phyloP scores from a whole-genome alignment of 305 asterid species.

The Rubia occidens region DNA sequence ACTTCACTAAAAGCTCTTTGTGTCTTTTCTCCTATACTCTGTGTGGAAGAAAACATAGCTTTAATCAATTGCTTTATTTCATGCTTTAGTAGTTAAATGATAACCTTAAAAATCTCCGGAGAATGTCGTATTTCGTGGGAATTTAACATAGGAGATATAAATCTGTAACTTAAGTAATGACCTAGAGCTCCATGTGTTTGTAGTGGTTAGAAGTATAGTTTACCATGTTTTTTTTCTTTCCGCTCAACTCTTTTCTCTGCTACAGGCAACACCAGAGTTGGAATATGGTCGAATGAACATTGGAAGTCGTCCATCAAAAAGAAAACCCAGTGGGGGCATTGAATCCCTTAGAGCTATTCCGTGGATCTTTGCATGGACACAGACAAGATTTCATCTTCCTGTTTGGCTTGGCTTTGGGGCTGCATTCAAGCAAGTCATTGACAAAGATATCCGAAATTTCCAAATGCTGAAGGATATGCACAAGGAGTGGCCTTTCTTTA shows the following conservation, averaged over 20 bases:
- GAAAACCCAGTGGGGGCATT: slow-evolving; percentile 90
- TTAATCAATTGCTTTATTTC: not conserved
- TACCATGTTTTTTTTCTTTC: not conserved
- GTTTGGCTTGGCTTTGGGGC: slow-evolving; percentile 95
- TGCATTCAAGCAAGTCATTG: slow-evolving; percentile 49
- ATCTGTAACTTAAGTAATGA: not conserved
- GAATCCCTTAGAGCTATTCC: slow-evolving; percentile 95
- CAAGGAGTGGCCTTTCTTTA: slow-evolving; percentile 84
- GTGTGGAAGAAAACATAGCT: not conserved
- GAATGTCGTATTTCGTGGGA: not conserved
- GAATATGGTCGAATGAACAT: slow-evolving; percentile 96
- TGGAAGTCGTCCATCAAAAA: slow-evolving; percentile 85
- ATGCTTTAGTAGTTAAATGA: not conserved
- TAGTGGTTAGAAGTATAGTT: not conserved
- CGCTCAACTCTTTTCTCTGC: not conserved
- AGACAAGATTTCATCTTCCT: slow-evolving; percentile 88
- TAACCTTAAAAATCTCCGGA: not conserved
- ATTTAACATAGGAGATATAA: not conserved
- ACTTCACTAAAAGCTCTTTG: not conserved
- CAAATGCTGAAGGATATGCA: slow-evolving; percentile 82
- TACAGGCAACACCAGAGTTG: slow-evolving; percentile 82
- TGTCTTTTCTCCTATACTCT: not conserved
- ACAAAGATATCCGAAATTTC: slow-evolving; percentile 56
- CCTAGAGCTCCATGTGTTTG: not conserved
- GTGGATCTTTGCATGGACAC: slow-evolving; percentile 98